These are phyloP conservation scores for Xylariaceae sp. DNA, from an alignment of 2,329 filamentous ascomycete species.

Conservation along the genomic window DNA sequence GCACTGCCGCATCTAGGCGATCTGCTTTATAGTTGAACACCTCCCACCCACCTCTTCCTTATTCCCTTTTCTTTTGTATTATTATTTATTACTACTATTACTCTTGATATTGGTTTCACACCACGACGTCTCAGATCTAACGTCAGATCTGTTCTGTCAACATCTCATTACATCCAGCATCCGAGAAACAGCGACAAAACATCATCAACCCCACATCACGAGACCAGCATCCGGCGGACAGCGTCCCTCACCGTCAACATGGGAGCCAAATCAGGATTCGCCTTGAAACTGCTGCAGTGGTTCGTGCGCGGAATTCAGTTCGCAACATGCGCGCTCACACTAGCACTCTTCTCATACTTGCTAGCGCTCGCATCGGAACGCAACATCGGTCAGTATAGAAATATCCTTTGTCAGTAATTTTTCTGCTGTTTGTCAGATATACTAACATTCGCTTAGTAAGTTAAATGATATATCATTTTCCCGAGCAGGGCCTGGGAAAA, in stretches of 20 bases:
- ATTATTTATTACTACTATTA: no score
- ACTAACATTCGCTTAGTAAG: no score
- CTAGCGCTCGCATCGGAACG: conserved; percentile 68
- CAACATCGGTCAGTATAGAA: no score
- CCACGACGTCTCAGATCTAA: background rate
- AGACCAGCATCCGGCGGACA: conserved; percentile 11
- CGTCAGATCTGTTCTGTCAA: background rate
- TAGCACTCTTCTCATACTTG: conserved; percentile 82
- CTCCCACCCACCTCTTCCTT: background rate
- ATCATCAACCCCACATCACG: conserved; percentile 4
- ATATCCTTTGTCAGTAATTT: no score
- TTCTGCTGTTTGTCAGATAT: no score
- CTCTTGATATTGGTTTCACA: no score
- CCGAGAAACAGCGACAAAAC: no score
- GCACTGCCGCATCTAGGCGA: conserved; percentile 6
- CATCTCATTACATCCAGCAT: background rate
- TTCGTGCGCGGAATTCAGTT: conserved; percentile 72
- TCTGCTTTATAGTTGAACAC: conserved; percentile 3
- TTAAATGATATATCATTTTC: no score
- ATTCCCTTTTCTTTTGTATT: background rate
- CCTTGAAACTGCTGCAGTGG: conserved; percentile 66
- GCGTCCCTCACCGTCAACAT: conserved; percentile 39
- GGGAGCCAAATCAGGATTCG: conserved; percentile 53
- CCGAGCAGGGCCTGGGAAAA: no score
- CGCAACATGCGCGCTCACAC: conserved; percentile 65